Base-by-base conservation (phyloP, 495 filamentous ascomycete species). In the Paragyromitra xinjiangensis region DNA sequence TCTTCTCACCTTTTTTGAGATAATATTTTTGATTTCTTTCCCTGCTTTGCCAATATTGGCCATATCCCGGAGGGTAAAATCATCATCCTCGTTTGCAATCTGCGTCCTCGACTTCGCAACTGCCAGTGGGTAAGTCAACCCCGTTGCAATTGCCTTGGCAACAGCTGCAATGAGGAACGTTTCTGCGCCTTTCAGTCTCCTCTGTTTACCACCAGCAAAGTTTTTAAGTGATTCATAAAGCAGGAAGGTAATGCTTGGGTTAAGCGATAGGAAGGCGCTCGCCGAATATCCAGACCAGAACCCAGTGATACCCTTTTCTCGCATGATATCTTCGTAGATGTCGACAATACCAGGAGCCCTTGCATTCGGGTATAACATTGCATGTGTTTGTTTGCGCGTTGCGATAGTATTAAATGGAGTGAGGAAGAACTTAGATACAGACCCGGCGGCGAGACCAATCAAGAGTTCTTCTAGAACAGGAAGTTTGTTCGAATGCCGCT, bases 251-350 rank as follows among this genome's bases (percentile, higher is more conserved):
- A 97, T 85, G 63, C 90, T 90, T 8, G 94, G 94, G 80, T 98
- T 97, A 0, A 97, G 85, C 0, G 94, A 94, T 42, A 98, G 83
- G 63, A 97, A 86, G 64, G 95, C 83, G 37, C 88, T 89, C 0
- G 94, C 94, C 12, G 91, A 92, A 83, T 97, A 97, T 2, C 95
- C 95, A 0, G 93, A 92, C 94, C 95, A 97, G 77, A 97, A 92
- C 0, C 94, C 94, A 24, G 82, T 79, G 7, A 95, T 64, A 0
- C 94, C 95, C 79, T 92, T 91, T 81, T 95, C 92, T 1, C 83
- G 70, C 11, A 85, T 83, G 63, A 97, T 95, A 48, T 88, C 85
- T 2, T 84, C 82, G 19, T 91, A 87, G 55, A 93, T 93, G 29
- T 91, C 86, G 2, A 85, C 83, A 2, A 90, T 88, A 22, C 84